Evolutionary conservation across 2,329 filamentous ascomycete genomes (phyloP).

Genomic region (Aureobasidium uvarum): DNA sequence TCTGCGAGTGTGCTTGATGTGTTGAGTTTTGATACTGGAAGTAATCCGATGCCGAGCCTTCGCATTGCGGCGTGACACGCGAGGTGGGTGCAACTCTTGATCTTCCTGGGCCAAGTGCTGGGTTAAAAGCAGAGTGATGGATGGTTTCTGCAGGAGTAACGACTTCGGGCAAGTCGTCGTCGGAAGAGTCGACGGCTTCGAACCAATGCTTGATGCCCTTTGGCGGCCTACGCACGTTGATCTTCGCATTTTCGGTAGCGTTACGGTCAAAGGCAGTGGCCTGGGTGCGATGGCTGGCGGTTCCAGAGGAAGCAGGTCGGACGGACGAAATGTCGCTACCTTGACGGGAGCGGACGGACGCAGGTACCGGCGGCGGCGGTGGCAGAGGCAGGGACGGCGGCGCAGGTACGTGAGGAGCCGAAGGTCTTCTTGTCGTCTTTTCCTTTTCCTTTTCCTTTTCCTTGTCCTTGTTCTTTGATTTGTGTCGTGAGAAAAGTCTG

Average conservation of each 20-base stretch:
- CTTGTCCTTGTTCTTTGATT: slow-evolving; percentile 26
- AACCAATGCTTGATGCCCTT: slow-evolving; percentile 54
- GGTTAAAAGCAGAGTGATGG: slow-evolving; percentile 27
- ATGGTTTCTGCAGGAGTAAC: slow-evolving; percentile 26
- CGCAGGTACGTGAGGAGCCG: neutral
- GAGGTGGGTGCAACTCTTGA: slow-evolving; percentile 29
- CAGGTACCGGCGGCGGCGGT: slow-evolving; percentile 20
- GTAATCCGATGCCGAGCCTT: slow-evolving; percentile 23
- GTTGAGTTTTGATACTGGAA: slow-evolving; percentile 24
- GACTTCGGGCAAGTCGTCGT: slow-evolving; percentile 29
- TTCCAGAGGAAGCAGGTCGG: slow-evolving; percentile 23
- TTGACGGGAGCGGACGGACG: slow-evolving; percentile 6
- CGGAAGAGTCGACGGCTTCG: slow-evolving; percentile 44
- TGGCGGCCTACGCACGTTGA: slow-evolving; percentile 48
- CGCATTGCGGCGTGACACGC: slow-evolving; percentile 25
- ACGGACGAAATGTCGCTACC: slow-evolving; percentile 18
- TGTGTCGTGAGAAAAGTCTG: slow-evolving; percentile 17
- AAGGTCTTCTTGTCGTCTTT: slow-evolving; percentile 9
- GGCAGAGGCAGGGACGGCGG: neutral
- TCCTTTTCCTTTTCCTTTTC: slow-evolving; percentile 27
- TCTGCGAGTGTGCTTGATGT: neutral
- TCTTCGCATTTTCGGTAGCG: slow-evolving; percentile 48
- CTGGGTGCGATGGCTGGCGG: slow-evolving; percentile 7
- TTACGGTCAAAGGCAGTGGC: slow-evolving; percentile 39
- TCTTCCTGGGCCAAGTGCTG: slow-evolving; percentile 29